A percentile compares a stretch with the other conserved stretches of the same genome.
Conservation (phyloP, 805 yeast genomes). For the Wickerhamiella cacticola region DNA sequence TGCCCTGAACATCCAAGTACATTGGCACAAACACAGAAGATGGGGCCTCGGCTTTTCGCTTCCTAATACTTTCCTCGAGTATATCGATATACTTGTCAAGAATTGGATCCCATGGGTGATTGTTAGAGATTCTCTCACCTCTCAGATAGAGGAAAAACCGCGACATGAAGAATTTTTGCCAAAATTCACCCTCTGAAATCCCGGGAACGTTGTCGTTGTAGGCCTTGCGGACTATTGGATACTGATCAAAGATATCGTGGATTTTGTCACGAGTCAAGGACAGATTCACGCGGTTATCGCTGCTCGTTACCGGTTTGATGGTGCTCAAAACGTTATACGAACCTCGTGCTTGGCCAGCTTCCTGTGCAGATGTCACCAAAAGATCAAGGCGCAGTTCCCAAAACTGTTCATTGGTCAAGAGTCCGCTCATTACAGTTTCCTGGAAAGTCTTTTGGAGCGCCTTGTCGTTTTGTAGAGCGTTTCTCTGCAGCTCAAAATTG, state of each 20-base stretch:
- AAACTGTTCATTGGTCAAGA: slow-evolving; percentile 68
- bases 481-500: slow-evolving; percentile 69
- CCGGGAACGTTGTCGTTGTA: slow-evolving; percentile 86
- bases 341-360: slow-evolving; percentile 75
- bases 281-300: slow-evolving; percentile 88
- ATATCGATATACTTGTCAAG: slow-evolving; percentile 71
- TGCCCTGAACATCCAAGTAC: slow-evolving; percentile 68
- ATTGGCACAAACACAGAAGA: slow-evolving; percentile 39
- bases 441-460: slow-evolving; percentile 63
- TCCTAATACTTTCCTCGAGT: slow-evolving; percentile 46
- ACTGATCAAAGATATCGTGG: slow-evolving; percentile 78
- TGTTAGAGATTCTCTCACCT: slow-evolving; percentile 70
- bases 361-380: slow-evolving; percentile 73
- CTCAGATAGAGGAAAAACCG: slow-evolving; percentile 74
- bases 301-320: slow-evolving; percentile 83
- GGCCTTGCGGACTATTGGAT: slow-evolving; percentile 82
- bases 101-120: slow-evolving; percentile 71
- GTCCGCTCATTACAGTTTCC: slow-evolving; percentile 63
- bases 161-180: slow-evolving; percentile 92
- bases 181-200: slow-evolving; percentile 79
- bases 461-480: slow-evolving; percentile 56
- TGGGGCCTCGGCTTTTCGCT: slow-evolving; percentile 26
- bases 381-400: slow-evolving; percentile 76
- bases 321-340: slow-evolving; percentile 90
- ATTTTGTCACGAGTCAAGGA: slow-evolving; percentile 85